Conservation (phyloP, 805 yeast species). For the Lipomyces sp. region DNA sequence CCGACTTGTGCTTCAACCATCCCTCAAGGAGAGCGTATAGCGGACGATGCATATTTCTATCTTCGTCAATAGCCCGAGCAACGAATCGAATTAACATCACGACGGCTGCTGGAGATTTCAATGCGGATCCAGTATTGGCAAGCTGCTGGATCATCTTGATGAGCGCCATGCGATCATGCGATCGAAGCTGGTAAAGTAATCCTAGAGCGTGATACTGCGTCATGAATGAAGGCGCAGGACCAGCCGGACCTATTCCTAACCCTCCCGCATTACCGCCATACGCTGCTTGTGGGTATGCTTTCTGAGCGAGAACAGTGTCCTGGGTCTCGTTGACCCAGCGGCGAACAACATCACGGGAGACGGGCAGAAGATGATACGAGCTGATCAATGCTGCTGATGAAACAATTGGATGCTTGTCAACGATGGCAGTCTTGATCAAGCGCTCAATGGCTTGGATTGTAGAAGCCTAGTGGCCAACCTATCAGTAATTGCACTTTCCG, state of each 20-base stretch:
- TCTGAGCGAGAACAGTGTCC: constrained; percentile 77
- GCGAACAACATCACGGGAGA: constrained; percentile 88
- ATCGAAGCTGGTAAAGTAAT: constrained; percentile 80
- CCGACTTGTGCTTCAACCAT: constrained; percentile 80
- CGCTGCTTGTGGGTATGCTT: constrained; percentile 48
- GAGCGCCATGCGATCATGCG: constrained; percentile 91
- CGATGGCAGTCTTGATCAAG: constrained; percentile 87
- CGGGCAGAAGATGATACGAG: constrained; percentile 82
- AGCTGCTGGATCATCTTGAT: constrained; percentile 86
- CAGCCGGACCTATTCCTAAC: constrained; percentile 35
- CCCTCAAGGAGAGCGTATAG: constrained; percentile 67
- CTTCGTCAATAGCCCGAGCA: constrained; percentile 72
- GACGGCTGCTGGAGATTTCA: constrained; percentile 81
- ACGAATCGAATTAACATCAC: constrained; percentile 84
- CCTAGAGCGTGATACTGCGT: constrained; percentile 97
- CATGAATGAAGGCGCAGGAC: constrained; percentile 70
- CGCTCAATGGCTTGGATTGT: constrained; percentile 95
- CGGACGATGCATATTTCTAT: constrained; percentile 62
- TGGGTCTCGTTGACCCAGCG: constrained; percentile 94
- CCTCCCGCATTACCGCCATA: constrained; percentile 34
- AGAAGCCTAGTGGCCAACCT: constrained; percentile 39
- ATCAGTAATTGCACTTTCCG: background rate
- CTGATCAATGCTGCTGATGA: constrained; percentile 94
- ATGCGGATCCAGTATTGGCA: constrained; percentile 50
- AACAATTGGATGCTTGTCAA: constrained; percentile 83